Conservation (phyloP, 768 basidiomycete species). For the Steccherinum ochraceum region DNA sequence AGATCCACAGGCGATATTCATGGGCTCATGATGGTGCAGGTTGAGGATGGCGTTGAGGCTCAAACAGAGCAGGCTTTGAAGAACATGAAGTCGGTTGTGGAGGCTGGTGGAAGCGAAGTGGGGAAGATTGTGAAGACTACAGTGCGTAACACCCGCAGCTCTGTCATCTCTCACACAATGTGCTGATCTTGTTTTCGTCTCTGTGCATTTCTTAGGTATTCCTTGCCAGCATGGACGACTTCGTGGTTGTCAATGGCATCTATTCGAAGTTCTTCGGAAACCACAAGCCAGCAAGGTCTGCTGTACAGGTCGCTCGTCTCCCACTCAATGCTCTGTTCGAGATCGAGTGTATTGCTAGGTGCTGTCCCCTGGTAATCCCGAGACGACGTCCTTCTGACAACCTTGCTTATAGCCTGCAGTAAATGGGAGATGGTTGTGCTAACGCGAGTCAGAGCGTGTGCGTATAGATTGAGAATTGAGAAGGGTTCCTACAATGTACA, state of each 20-base stretch:
- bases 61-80: slow-evolving; percentile 81
- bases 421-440: too few species aligned
- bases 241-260: slow-evolving; percentile 71
- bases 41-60: slow-evolving; percentile 62
- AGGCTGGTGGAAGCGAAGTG: slow-evolving; percentile 73
- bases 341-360: slow-evolving; percentile 86
- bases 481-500: too few species aligned
- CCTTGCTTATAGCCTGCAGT: too few species aligned
- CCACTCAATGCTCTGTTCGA: slow-evolving; percentile 92
- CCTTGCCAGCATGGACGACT: slow-evolving; percentile 90
- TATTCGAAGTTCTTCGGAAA: slow-evolving; percentile 83
- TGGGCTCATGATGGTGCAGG: too few species aligned
- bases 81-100: slow-evolving; percentile 80
- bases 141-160: slow-evolving; percentile 37
- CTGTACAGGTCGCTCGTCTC: slow-evolving; percentile 83
- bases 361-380: slow-evolving; percentile 15
- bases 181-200: background rate
- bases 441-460: too few species aligned
- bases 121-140: slow-evolving; percentile 89
- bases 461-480: too few species aligned
- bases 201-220: slow-evolving; percentile 59
- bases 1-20: too few species aligned
- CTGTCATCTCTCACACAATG: background rate
- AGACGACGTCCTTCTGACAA: too few species aligned
- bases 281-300: slow-evolving; percentile 90